phyloP scores from a whole-genome alignment of 2,329 filamentous ascomycete species.

The Hypomyces perniciosus region DNA sequence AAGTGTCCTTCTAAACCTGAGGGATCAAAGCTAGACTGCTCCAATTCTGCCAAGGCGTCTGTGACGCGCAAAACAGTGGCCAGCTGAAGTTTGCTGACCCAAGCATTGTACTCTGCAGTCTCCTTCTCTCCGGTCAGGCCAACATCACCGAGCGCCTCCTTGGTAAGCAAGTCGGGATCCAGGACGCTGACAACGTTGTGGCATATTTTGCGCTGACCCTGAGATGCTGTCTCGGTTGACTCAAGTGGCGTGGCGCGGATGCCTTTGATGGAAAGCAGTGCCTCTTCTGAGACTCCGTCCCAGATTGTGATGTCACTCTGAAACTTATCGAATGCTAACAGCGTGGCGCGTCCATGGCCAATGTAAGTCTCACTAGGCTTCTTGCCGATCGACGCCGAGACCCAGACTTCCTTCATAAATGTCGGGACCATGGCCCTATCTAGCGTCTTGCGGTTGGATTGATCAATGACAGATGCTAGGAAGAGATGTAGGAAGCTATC shows the following conservation, averaged over 20 bases:
- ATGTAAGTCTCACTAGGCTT: conserved; percentile 4
- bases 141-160: not conserved
- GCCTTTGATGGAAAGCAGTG: not conserved
- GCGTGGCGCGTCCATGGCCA: not conserved
- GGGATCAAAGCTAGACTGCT: not conserved
- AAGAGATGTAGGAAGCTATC: conserved; percentile 10
- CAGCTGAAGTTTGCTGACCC: not conserved
- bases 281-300: conserved; percentile 1
- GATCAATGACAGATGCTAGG: conserved; percentile 4
- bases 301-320: conserved; percentile 4
- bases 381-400: not conserved
- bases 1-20: conserved; percentile 5
- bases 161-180: not conserved
- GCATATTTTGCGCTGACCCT: conserved; percentile 1
- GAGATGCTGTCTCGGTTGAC: conserved; percentile 1
- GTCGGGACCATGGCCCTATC: conserved; percentile 6
- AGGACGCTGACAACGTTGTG: not conserved
- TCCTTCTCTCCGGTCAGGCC: not conserved
- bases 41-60: not conserved
- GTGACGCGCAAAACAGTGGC: not conserved
- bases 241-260: conserved; percentile 3
- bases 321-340: conserved; percentile 7
- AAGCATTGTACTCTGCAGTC: not conserved
- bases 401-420: conserved; percentile 8
- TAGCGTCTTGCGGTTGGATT: not conserved